Conservation (phyloP, 768 basidiomycete genomes). For the Leccinum subgranulosum region DNA sequence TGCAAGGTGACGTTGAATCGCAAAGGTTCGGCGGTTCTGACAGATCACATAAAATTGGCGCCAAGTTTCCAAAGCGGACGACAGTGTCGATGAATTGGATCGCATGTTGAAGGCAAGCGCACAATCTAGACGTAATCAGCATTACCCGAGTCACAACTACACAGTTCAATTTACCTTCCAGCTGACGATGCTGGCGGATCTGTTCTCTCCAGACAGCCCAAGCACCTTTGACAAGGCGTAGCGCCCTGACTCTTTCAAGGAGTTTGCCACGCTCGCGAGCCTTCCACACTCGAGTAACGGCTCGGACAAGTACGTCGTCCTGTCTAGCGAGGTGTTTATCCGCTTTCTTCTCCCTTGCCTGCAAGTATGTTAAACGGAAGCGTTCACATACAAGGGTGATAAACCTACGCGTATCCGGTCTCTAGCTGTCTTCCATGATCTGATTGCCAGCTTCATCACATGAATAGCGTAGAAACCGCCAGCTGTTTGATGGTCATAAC, state of each 20-base stretch:
- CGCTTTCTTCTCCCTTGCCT: constrained; percentile 58
- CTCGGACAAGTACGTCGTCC: constrained; percentile 56
- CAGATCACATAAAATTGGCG: constrained; percentile 38
- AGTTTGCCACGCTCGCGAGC: constrained; percentile 61
- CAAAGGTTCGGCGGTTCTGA: constrained; percentile 46
- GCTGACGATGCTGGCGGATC: constrained; percentile 36
- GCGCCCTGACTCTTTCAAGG: constrained; percentile 49
- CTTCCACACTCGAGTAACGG: constrained; percentile 62
- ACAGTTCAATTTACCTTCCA: constrained; percentile 43
- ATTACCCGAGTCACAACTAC: background rate
- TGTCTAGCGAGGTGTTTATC: constrained; percentile 54
- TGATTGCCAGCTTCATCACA: constrained; percentile 45
- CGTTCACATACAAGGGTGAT: background rate
- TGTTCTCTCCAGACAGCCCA: constrained; percentile 52
- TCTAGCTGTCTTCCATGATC: constrained; percentile 53
- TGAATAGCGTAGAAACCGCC: constrained; percentile 39
- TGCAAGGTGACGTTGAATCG: constrained; percentile 37
- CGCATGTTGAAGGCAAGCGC: constrained; percentile 51
- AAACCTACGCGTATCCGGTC: constrained; percentile 49
- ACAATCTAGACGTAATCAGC: constrained; percentile 35
- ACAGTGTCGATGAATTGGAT: constrained; percentile 37
- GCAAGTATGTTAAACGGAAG: constrained; percentile 13
- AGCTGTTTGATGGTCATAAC: constrained; percentile 43
- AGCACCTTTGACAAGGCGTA: constrained; percentile 42
- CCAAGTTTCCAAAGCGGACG: constrained; percentile 46